Percentiles rank a stretch among this genome's conserved stretches.
Evolutionary conservation across 805 yeast genomes (phyloP).

Genomic region (Lipomyces yamadae): DNA sequence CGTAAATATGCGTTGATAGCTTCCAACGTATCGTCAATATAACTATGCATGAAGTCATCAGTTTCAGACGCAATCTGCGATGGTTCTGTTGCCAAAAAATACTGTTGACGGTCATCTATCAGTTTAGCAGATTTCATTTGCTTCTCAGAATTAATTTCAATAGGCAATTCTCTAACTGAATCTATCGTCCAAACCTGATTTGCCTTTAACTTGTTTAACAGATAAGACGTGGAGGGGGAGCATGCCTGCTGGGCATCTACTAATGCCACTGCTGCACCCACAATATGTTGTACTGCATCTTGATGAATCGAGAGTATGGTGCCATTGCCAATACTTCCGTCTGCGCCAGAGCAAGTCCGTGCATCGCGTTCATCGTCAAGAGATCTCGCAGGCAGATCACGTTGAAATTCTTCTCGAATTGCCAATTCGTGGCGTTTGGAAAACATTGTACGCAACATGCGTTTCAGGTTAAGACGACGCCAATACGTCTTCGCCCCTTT

Average conservation of each 20-base stretch:
- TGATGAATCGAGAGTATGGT: neutral
- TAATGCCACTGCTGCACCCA: neutral
- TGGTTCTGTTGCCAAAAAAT: neutral
- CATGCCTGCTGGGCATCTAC: neutral
- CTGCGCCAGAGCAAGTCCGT: neutral
- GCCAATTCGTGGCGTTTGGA: neutral
- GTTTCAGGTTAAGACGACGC: neutral
- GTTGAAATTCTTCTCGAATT: neutral
- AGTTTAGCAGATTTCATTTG: neutral
- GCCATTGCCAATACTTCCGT: neutral
- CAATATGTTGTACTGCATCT: neutral
- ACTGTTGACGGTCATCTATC: neutral
- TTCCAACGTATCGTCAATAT: neutral
- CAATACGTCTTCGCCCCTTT: neutral
- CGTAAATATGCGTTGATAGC: neutral
- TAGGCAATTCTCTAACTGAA: neutral
- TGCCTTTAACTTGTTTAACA: neutral
- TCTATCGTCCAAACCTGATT: neutral
- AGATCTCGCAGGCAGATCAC: neutral
- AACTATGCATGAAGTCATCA: neutral
- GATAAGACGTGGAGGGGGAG: neutral
- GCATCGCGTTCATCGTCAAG: neutral
- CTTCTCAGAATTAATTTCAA: neutral
- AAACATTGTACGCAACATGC: constrained; percentile 2
- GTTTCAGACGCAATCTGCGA: neutral